Evolutionary conservation across 1,284 basidiomycete genomes (phyloP), one percentile per base, ranked within the genome.

Genomic region (Fistulinella staudtii): DNA sequence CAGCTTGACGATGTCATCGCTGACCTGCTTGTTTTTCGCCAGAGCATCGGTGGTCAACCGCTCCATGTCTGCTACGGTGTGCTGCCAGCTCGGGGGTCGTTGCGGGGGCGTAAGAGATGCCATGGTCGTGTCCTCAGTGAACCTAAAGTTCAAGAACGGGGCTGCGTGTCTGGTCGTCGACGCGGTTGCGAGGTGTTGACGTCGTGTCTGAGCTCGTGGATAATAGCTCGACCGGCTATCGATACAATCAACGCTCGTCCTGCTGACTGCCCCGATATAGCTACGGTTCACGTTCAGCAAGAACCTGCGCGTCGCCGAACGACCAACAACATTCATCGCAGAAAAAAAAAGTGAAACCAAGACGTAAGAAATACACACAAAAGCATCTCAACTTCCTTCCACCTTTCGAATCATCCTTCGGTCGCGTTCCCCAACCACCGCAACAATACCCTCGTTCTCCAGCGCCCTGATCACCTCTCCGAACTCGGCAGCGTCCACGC

Each of bases 381-480:
- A 23, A 35, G 22, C 4, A 13, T 41, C 15, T 56, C 36, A 64
- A 21, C 53, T 49, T 10, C 64, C 62, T 15, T 76, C 76, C 24
- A 80, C 75, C 54, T 64, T 75, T 30, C 84, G 76, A 61, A 95
- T 91, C 57, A 79, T 83, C 61, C 91, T 78, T 68, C 75, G 82
- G 36, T 95, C 92, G 45, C 89, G 75, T 60, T 94, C 91, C 2
- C 92, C 92, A 15, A 89, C 75, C 14, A 94, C 84, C 63, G 85
- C 92, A 46, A 93, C 69, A 28, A 85, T 43, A 0, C 93, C 91
- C 66, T 96, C 93, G 45, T 80, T 84, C 71, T 89, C 82, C 53
- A 96, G 66, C 13, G 72, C 74, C 59, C 79, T 83, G 49, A 95
- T 74, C 21, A 92, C 86, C 66, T 93, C 89, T 27, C 75, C 66